Evolutionary conservation across 2,329 filamentous ascomycete species (phyloP).

Genomic region (Pezicula neosporulosa): DNA sequence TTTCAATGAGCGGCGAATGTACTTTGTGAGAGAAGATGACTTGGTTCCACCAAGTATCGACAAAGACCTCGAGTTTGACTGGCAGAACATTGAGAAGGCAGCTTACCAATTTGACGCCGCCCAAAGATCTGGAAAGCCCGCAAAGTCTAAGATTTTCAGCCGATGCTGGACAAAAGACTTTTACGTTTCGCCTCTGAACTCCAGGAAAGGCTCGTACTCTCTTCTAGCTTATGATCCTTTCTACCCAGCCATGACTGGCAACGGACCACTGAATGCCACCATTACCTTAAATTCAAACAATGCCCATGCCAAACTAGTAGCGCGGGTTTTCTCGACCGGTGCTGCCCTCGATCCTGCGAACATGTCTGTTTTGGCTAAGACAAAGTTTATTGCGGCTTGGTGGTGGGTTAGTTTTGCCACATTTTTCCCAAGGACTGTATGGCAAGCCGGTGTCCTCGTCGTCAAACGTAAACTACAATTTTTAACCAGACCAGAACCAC

Average conservation of each 20-base stretch:
- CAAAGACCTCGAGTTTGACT: slow-evolving; percentile 8
- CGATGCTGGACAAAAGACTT: slow-evolving; percentile 67
- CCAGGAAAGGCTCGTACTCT: slow-evolving; percentile 51
- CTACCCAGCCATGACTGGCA: slow-evolving; percentile 31
- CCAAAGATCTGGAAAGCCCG: neutral
- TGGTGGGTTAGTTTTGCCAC: slow-evolving; percentile 67
- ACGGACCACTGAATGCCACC: slow-evolving; percentile 49
- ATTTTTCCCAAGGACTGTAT: slow-evolving; percentile 57
- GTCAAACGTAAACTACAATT: slow-evolving; percentile 56
- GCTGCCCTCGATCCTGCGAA: slow-evolving; percentile 44
- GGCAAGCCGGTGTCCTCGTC: slow-evolving; percentile 55
- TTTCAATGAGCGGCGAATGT: slow-evolving; percentile 68
- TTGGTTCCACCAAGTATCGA: slow-evolving; percentile 7
- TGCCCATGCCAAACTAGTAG: slow-evolving; percentile 51
- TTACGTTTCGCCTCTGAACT: slow-evolving; percentile 75
- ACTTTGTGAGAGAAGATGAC: slow-evolving; percentile 48
- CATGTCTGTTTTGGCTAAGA: slow-evolving; percentile 40
- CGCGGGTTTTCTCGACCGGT: slow-evolving; percentile 53
- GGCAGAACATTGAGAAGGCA: slow-evolving; percentile 6
- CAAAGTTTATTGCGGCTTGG: slow-evolving; percentile 51
- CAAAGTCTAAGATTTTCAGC: slow-evolving; percentile 33
- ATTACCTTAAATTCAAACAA: slow-evolving; percentile 59
- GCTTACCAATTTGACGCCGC: slow-evolving; percentile 10
- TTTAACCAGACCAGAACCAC: slow-evolving; percentile 63
- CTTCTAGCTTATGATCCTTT: slow-evolving; percentile 47